These are phyloP conservation scores for Ogataea trehaloabstinens DNA, from an alignment of 805 yeast genomes.

Conservation along the genomic window DNA sequence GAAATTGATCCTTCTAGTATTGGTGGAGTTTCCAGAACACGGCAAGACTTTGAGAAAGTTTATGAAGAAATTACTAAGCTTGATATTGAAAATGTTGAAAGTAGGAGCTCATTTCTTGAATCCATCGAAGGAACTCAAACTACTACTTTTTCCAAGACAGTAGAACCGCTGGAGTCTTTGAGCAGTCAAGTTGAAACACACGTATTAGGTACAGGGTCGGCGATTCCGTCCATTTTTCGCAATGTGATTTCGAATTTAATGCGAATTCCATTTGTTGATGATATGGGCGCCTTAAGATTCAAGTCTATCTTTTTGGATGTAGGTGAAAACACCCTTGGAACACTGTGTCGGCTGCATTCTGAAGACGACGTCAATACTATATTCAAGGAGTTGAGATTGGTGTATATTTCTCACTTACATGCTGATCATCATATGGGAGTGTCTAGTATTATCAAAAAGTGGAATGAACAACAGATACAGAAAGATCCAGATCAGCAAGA, in stretches of 20 bases:
- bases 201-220: slow-evolving; percentile 91
- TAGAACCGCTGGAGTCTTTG: slow-evolving; percentile 26
- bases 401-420: slow-evolving; percentile 86
- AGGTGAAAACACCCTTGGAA: slow-evolving; percentile 90
- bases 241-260: slow-evolving; percentile 82
- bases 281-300: slow-evolving; percentile 14
- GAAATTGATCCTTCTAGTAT: slow-evolving; percentile 5
- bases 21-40: slow-evolving; percentile 17
- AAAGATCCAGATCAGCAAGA: slow-evolving; percentile 32
- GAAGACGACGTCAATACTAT: slow-evolving; percentile 38
- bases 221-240: slow-evolving; percentile 79
- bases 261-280: slow-evolving; percentile 53
- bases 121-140: background rate
- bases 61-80: slow-evolving; percentile 26
- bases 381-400: slow-evolving; percentile 58
- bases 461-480: slow-evolving; percentile 47
- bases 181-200: slow-evolving; percentile 60
- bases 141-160: slow-evolving; percentile 4
- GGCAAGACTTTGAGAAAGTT: slow-evolving; percentile 22
- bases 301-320: slow-evolving; percentile 73
- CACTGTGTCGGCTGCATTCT: slow-evolving; percentile 61
- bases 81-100: slow-evolving; percentile 5
- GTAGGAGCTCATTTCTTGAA: slow-evolving; percentile 12
- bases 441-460: slow-evolving; percentile 62
- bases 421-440: slow-evolving; percentile 97